phyloP scores from a whole-genome alignment of 2,329 filamentous ascomycete genomes.

The Hypoxylon rubiginosum region DNA sequence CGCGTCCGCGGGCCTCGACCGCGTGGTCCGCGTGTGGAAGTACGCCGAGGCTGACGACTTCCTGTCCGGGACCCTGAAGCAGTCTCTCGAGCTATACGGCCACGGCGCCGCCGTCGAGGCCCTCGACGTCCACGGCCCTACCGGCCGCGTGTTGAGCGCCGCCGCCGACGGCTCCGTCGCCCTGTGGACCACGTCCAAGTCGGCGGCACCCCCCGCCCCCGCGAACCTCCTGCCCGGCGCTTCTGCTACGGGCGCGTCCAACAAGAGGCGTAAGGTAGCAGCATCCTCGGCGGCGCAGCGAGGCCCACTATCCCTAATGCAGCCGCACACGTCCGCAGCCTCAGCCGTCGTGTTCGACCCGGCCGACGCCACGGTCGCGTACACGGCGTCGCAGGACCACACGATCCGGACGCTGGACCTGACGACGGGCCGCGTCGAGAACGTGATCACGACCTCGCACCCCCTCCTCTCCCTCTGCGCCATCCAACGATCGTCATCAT shows the following conservation, averaged over 20 bases:
- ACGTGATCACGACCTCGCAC: constrained; percentile 85
- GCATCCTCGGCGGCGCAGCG: constrained; percentile 72
- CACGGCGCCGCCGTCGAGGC: constrained; percentile 82
- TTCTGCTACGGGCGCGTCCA: constrained; percentile 56
- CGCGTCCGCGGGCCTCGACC: constrained; percentile 86
- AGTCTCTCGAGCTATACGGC: constrained; percentile 85
- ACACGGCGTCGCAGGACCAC: constrained; percentile 93
- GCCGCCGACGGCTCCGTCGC: constrained; percentile 86
- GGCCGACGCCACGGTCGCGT: constrained; percentile 86
- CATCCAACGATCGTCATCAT: constrained; percentile 72
- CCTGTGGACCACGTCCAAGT: constrained; percentile 88
- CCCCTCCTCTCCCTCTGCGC: constrained; percentile 84
- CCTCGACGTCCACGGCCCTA: constrained; percentile 78
- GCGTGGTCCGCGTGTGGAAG: constrained; percentile 90
- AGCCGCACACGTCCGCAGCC: constrained; percentile 79
- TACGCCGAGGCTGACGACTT: constrained; percentile 77
- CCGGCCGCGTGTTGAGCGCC: constrained; percentile 85
- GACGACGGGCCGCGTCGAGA: constrained; percentile 81
- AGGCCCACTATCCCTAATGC: constrained; percentile 81
- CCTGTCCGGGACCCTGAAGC: constrained; percentile 73
- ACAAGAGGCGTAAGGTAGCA: constrained; percentile 82
- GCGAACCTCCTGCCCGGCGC: constrained; percentile 76
- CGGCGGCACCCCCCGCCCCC: constrained; percentile 80
- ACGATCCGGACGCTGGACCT: constrained; percentile 92
- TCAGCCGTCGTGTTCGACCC: constrained; percentile 88